Conservation (phyloP, 768 basidiomycete genomes). For the Scleroderma bovista region DNA sequence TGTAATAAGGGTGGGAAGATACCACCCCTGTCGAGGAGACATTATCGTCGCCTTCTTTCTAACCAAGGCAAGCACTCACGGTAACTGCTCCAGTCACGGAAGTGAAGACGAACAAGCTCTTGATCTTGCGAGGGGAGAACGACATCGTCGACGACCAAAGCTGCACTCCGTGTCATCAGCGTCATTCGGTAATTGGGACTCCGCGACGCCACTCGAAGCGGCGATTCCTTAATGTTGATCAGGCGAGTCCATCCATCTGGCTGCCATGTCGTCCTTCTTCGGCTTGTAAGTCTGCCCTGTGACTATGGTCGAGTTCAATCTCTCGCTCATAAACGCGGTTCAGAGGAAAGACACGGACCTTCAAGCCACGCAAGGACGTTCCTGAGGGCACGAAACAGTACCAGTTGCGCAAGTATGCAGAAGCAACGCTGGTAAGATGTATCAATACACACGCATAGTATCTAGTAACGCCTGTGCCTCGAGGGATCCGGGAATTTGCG, state of each 20-base stretch:
- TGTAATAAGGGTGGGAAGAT: conserved; percentile 72
- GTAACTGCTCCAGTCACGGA: conserved; percentile 50
- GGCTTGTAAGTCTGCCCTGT: conserved; percentile 55
- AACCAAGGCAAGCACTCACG: conserved; percentile 29
- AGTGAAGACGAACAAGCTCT: conserved; percentile 78
- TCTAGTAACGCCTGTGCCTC: background rate
- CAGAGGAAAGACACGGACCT: conserved; percentile 89
- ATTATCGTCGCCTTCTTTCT: background rate
- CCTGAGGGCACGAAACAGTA: conserved; percentile 97
- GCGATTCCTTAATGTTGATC: too few relatives aligned
- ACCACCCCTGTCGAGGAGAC: conserved; percentile 55
- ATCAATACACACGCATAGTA: background rate
- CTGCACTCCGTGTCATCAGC: too few relatives aligned
- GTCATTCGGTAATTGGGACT: background rate
- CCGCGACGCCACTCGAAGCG: too few relatives aligned
- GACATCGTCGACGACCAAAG: conserved; percentile 16
- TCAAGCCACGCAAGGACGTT: conserved; percentile 93
- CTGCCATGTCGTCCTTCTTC: conserved; percentile 79
- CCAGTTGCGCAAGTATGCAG: conserved; percentile 95
- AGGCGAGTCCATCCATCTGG: conserved; percentile 5
- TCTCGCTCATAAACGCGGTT: conserved; percentile 7
- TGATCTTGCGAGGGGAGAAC: conserved; percentile 33
- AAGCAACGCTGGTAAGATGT: conserved; percentile 74
- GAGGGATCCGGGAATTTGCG: conserved; percentile 95
- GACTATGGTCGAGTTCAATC: conserved; percentile 7